Base-by-base conservation (phyloP, 2,329 filamentous ascomycete species). In the Diaporthe nobilis region DNA sequence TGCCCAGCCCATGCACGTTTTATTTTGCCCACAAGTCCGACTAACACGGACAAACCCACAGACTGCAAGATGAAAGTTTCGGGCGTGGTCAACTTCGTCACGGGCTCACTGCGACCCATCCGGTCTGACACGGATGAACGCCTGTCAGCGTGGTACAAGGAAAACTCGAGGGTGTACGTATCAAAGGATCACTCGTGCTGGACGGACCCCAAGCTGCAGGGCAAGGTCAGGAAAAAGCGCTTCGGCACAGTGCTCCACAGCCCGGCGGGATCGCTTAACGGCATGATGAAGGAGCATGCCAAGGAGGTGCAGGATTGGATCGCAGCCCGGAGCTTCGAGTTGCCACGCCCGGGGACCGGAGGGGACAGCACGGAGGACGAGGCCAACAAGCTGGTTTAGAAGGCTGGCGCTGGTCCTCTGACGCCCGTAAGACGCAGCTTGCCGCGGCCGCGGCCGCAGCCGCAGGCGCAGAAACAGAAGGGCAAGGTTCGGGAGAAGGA, bases 11-110 rank as follows among this genome's bases (percentile, higher is more conserved):
- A 13, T 9, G 20, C 37, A 17, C 25, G 9, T n/a, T 28, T 2
- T 4, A 7, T n/a, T 4, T 20, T 44, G 31, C 37, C 34, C 37
- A 20, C 31, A 44, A 47, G 22, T 25, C 12, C 15, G 5, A 42
- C 70, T 75, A 42, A 75, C 25, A 15, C 47, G 34, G 73, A 78
- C 42, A 49, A 22, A 42, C 12, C 5, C 7, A 25, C 76, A 89
- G 90, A 92, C 77, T 93, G 93, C 80, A 94, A 94, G 80, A 86
- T 90, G 10, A 90, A 90, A 60, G 88, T 98, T 67, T 87, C 91
- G 2, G 93, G 92, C 44, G 89, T 97, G 20, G 88, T 98, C 78
- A 95, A 94, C 77, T 98, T 98, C 81, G 93, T 98, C 25, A 92
- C 92, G 34, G 93, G 94, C 73, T 91, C 91, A 42, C 88, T 98